Conservation (phyloP, 306 rosid genomes). For the Purshia tridentata region DNA sequence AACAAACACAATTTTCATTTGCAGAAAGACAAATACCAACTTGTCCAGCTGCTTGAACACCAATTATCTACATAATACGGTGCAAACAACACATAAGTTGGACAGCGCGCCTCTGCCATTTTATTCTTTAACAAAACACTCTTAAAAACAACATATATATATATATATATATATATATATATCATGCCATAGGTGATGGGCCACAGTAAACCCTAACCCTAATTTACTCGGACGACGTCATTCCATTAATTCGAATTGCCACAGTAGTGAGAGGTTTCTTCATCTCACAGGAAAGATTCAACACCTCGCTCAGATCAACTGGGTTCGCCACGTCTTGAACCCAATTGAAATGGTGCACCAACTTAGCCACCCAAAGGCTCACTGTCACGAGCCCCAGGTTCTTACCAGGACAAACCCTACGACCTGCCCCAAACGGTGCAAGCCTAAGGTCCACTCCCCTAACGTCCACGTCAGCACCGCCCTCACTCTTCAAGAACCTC, state of each 20-base stretch:
- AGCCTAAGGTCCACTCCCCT: conserved; percentile 45
- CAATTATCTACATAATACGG: no score
- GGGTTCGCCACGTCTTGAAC: conserved; percentile 21
- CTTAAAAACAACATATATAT: background rate
- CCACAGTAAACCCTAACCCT: background rate
- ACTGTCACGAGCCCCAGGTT: conserved; percentile 45
- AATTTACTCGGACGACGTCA: background rate
- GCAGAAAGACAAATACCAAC: no score
- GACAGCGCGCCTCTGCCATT: no score
- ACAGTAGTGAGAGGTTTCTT: conserved; percentile 35
- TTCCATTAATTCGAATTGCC: background rate
- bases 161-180: no score
- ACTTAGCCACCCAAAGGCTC: conserved; percentile 40
- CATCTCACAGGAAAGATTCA: conserved; percentile 58
- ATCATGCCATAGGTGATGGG: background rate
- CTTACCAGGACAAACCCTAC: conserved; percentile 54
- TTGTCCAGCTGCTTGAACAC: no score
- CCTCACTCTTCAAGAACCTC: conserved; percentile 38
- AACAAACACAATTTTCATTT: no score
- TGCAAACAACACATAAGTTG: no score
- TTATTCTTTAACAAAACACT: no score
- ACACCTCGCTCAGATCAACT: conserved; percentile 40
- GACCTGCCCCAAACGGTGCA: conserved; percentile 57
- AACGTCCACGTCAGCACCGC: conserved; percentile 42
- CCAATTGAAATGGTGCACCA: conserved; percentile 47